These are phyloP conservation scores for Trichomonas tenax DNA, from an alignment of 208 protist genomes.

Conservation along the genomic window DNA sequence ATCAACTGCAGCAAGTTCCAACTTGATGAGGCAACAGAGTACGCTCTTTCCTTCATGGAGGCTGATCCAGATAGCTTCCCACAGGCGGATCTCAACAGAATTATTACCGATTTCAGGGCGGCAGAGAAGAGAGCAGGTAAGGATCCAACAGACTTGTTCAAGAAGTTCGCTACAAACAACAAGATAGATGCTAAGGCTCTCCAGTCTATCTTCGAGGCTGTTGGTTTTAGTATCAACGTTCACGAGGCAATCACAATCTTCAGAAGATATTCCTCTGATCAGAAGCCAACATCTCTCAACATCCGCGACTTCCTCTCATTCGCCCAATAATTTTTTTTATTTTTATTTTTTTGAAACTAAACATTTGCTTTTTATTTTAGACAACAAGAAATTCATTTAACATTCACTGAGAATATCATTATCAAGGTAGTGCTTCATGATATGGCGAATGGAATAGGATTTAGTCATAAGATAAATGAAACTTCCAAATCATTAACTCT, in stretches of 20 bases:
- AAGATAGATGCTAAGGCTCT: background rate
- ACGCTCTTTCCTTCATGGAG: background rate
- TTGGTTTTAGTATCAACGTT: background rate
- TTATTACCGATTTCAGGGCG: background rate
- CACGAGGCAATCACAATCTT: background rate
- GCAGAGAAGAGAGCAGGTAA: background rate
- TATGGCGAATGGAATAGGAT: too few relatives aligned
- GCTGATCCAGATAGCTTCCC: slow-evolving; percentile 8
- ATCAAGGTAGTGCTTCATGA: too few relatives aligned
- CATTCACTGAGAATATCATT: too few relatives aligned
- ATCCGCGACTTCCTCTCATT: background rate
- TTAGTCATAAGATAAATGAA: too few relatives aligned
- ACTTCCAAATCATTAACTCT: too few relatives aligned
- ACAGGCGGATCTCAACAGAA: background rate
- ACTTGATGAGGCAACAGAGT: background rate
- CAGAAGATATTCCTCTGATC: background rate
- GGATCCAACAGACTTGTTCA: background rate
- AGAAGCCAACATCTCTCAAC: background rate
- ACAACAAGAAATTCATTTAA: too few relatives aligned
- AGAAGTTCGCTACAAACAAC: background rate
- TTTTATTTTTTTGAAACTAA: background rate
- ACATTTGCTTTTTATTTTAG: background rate
- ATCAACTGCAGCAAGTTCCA: background rate
- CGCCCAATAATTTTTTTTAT: background rate
- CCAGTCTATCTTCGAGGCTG: background rate